Conservation (phyloP, 2,329 filamentous ascomycete genomes). For the Sarocladium kiliense region DNA sequence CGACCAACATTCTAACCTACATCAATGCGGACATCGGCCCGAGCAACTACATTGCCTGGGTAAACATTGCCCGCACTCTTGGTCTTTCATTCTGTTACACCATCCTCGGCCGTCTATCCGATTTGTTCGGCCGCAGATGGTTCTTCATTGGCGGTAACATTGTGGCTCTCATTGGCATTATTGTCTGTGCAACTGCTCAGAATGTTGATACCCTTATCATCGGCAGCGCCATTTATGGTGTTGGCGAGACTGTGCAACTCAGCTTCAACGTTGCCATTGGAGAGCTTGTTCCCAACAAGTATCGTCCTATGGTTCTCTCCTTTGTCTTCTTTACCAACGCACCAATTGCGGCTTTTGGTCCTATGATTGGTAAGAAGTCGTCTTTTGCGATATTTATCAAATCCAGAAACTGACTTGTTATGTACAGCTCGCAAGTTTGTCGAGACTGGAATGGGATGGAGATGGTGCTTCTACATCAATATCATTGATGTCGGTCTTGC, state of each 20-base stretch:
- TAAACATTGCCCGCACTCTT: slow-evolving; percentile 30
- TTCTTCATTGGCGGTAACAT: slow-evolving; percentile 33
- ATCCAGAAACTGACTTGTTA: too few species aligned
- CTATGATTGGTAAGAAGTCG: slow-evolving; percentile 23
- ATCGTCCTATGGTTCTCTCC: slow-evolving; percentile 27
- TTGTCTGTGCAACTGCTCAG: slow-evolving; percentile 28
- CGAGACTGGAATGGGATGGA: slow-evolving; percentile 29
- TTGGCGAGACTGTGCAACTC: slow-evolving; percentile 31
- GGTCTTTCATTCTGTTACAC: slow-evolving; percentile 30
- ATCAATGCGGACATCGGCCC: slow-evolving; percentile 33
- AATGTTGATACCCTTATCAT: slow-evolving; percentile 29
- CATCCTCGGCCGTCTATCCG: slow-evolving; percentile 31
- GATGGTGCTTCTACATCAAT: slow-evolving; percentile 37
- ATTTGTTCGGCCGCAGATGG: slow-evolving; percentile 34
- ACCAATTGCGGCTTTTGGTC: slow-evolving; percentile 27
- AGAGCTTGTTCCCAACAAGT: slow-evolving; percentile 38
- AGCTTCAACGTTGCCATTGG: slow-evolving; percentile 31
- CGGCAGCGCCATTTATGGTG: slow-evolving; percentile 29
- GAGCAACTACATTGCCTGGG: slow-evolving; percentile 27
- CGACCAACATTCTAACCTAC: slow-evolving; percentile 29
- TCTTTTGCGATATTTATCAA: not conserved
- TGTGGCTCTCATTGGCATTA: slow-evolving; percentile 29
- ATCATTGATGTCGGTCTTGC: slow-evolving; percentile 29
- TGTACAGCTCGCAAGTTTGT: slow-evolving; percentile 29
- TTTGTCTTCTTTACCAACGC: slow-evolving; percentile 29